These are phyloP conservation scores for Suillus subalutaceus DNA, from an alignment of 768 basidiomycete genomes.

Conservation along the genomic window DNA sequence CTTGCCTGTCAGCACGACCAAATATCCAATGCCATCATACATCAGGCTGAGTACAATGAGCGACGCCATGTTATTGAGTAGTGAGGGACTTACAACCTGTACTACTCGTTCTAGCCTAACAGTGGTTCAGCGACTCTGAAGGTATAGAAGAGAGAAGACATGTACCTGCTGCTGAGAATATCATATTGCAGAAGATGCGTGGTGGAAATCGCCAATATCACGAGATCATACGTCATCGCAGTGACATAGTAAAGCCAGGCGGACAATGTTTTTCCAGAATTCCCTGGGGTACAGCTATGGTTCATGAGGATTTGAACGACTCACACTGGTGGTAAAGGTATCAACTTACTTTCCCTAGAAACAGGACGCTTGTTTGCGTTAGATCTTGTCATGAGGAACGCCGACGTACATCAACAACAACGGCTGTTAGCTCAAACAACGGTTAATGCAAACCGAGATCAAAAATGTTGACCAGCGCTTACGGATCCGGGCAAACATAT, in stretches of 20 bases:
- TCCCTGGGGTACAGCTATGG: conserved; percentile 51
- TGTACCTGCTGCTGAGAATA: conserved; percentile 28
- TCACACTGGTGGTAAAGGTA: background rate
- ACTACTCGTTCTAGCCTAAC: conserved; percentile 31
- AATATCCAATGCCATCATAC: conserved; percentile 68
- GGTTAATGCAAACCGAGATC: conserved; percentile 15
- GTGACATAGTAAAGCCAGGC: conserved; percentile 64
- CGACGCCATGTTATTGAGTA: conserved; percentile 11
- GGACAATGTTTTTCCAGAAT: conserved; percentile 33
- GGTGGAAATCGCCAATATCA: conserved; percentile 52
- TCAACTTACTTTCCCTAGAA: conserved; percentile 40
- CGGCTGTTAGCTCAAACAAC: conserved; percentile 17
- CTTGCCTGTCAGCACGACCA: conserved; percentile 55
- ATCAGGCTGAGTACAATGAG: conserved; percentile 55
- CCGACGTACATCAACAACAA: conserved; percentile 22
- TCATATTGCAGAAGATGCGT: conserved; percentile 54
- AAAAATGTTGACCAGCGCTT: conserved; percentile 30
- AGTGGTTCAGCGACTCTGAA: conserved; percentile 6
- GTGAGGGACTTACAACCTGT: conserved; percentile 26
- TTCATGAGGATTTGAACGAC: background rate
- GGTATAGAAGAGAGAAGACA: background rate
- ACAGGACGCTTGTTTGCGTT: conserved; percentile 5
- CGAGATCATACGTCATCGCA: conserved; percentile 59
- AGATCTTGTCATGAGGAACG: background rate
- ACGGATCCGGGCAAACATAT: conserved; percentile 54